A percentile compares a stretch with the other conserved stretches of the same genome.
Evolutionary conservation across 2,329 filamentous ascomycete species (phyloP).

Genomic region (Westerdykella aurantiaca): DNA sequence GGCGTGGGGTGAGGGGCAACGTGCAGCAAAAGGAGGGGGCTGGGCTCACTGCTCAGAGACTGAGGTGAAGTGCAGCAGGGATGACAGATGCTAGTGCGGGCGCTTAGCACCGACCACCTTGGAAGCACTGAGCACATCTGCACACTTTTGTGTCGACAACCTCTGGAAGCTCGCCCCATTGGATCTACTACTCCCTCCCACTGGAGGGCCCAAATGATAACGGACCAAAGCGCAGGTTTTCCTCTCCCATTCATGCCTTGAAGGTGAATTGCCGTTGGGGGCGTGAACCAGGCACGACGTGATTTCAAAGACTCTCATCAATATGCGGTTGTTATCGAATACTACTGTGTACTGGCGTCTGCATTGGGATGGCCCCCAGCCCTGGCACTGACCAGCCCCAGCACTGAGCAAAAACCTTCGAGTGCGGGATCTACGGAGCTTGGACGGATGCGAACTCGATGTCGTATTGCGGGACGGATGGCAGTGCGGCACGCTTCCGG

Average conservation of each 20-base stretch:
- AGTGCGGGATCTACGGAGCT: constrained; percentile 22
- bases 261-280: neutral
- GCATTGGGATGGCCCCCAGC: constrained; percentile 2
- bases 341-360: constrained; percentile 8
- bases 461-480: constrained; percentile 16
- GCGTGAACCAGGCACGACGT: constrained; percentile 5
- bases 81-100: constrained; percentile 22
- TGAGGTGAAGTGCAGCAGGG: constrained; percentile 23
- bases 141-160: constrained; percentile 10
- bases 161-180: neutral
- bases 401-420: constrained; percentile 15
- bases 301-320: constrained; percentile 6
- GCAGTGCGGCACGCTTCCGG: constrained; percentile 13
- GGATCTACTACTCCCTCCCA: no score
- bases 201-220: no score
- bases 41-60: no score
- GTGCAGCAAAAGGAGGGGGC: constrained; percentile 15
- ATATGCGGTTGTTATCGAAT: constrained; percentile 15
- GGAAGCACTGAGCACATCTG: no score
- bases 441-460: constrained; percentile 15
- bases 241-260: neutral
- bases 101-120: constrained; percentile 23
- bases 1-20: constrained; percentile 8
- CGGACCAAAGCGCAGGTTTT: no score
- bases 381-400: neutral